phyloP scores from a whole-genome alignment of 108 stramenopile species.

The Ochromonas danica region DNA sequence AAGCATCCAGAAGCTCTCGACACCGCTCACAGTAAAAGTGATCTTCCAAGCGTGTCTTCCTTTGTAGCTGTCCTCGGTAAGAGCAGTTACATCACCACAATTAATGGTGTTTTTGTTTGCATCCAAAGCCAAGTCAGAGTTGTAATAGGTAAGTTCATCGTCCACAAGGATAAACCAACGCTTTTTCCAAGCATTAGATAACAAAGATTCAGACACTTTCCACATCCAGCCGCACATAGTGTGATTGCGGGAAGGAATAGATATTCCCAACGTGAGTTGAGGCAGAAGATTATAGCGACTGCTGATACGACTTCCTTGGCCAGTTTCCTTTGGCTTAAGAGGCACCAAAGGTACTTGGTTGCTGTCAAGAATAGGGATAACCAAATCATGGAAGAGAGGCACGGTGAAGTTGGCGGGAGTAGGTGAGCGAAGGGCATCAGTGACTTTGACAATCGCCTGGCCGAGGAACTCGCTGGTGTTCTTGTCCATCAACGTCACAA shows the following conservation, averaged over 20 bases:
- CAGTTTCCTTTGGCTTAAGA: not conserved
- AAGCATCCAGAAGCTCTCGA: not conserved
- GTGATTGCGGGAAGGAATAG: not conserved
- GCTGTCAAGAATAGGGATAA: not conserved
- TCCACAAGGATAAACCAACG: constrained; percentile 14
- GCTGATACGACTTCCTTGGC: not conserved
- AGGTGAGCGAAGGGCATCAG: not conserved
- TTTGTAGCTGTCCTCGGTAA: not conserved
- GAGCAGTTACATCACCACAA: not conserved
- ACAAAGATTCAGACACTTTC: constrained; percentile 18
- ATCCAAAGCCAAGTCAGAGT: not conserved
- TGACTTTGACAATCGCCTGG: not conserved
- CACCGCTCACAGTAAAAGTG: not conserved
- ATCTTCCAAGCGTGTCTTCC: not conserved
- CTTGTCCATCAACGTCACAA: not conserved
- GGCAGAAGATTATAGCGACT: not conserved
- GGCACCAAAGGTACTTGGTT: not conserved
- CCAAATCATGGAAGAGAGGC: not conserved
- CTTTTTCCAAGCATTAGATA: constrained; percentile 3
- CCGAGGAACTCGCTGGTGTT: not conserved
- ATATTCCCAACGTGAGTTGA: not conserved
- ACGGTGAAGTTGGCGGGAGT: not conserved
- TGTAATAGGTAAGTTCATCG: not conserved
- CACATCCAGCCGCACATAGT: not conserved
- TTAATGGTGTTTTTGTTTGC: not conserved